Evolutionary conservation across 176 grass and related monocot genomes (phyloP).

Genomic region (Eleusine indica): DNA sequence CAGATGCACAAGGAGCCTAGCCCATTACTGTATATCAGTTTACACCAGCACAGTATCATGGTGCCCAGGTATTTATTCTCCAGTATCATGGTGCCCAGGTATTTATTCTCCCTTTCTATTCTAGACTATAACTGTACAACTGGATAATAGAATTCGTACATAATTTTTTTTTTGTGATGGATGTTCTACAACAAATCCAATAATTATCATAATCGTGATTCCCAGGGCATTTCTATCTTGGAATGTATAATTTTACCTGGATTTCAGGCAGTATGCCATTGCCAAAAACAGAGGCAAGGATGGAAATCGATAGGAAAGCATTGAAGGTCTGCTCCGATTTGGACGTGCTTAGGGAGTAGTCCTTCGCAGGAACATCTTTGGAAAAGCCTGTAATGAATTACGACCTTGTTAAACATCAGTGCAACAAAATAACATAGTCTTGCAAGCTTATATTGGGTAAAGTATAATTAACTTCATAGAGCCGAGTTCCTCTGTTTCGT

Average conservation of each 20-base stretch:
- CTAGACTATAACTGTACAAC: too few relatives aligned
- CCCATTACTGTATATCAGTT: not conserved
- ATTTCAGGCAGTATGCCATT: slow-evolving; percentile 98
- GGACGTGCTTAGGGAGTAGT: slow-evolving; percentile 77
- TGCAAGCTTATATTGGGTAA: too few relatives aligned
- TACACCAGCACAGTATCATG: not conserved
- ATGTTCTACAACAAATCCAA: not conserved
- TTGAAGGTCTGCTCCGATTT: slow-evolving; percentile 63
- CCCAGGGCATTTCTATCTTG: not conserved
- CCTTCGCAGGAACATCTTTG: slow-evolving; percentile 58
- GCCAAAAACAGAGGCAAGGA: slow-evolving; percentile 87
- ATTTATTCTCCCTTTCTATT: too few relatives aligned
- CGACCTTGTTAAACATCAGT: not conserved
- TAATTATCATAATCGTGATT: not conserved
- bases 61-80: too few relatives aligned
- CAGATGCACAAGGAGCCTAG: not conserved
- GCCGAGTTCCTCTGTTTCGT: not conserved
- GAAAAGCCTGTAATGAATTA: slow-evolving; percentile 57
- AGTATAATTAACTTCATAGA: not conserved
- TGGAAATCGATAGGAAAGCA: slow-evolving; percentile 87
- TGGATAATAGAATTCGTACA: not conserved
- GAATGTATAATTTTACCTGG: slow-evolving; percentile 49
- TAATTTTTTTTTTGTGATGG: not conserved
- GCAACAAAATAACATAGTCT: not conserved
- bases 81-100: not conserved